phyloP scores from a whole-genome alignment of 2,329 filamentous ascomycete genomes.

The Fusarium kyushuense region DNA sequence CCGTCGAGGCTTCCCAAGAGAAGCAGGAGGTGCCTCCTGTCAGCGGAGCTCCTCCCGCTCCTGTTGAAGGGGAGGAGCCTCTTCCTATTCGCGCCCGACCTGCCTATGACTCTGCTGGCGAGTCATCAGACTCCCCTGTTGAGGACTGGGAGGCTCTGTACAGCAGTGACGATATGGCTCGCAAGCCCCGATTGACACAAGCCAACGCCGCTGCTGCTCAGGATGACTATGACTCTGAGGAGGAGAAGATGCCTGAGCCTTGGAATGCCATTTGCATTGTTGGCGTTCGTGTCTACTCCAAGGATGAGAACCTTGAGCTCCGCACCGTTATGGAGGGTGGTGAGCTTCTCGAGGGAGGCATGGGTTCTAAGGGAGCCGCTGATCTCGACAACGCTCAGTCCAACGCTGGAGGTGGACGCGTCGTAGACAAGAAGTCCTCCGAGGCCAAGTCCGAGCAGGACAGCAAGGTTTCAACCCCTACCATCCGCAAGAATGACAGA shows the following conservation, averaged over 20 bases:
- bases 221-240: constrained; percentile 65
- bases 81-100: constrained; percentile 40
- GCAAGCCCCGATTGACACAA: constrained; percentile 60
- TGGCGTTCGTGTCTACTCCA: constrained; percentile 71
- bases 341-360: constrained; percentile 65
- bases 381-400: constrained; percentile 69
- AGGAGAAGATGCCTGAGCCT: constrained; percentile 66
- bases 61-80: constrained; percentile 36
- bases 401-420: constrained; percentile 64
- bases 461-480: constrained; percentile 36
- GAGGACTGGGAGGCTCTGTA: constrained; percentile 71
- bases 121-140: constrained; percentile 71
- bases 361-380: constrained; percentile 67
- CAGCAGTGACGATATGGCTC: constrained; percentile 68
- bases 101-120: constrained; percentile 61
- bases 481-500: constrained; percentile 46
- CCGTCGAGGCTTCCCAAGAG: constrained; percentile 41
- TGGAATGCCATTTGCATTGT: constrained; percentile 75
- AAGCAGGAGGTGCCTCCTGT: constrained; percentile 53
- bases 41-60: constrained; percentile 43
- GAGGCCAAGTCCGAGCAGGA: constrained; percentile 19
- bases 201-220: constrained; percentile 51
- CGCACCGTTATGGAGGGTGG: constrained; percentile 68
- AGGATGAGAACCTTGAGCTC: constrained; percentile 66
- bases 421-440: constrained; percentile 25